phyloP scores from a whole-genome alignment of 805 yeast genomes.

The Millerozyma miso region DNA sequence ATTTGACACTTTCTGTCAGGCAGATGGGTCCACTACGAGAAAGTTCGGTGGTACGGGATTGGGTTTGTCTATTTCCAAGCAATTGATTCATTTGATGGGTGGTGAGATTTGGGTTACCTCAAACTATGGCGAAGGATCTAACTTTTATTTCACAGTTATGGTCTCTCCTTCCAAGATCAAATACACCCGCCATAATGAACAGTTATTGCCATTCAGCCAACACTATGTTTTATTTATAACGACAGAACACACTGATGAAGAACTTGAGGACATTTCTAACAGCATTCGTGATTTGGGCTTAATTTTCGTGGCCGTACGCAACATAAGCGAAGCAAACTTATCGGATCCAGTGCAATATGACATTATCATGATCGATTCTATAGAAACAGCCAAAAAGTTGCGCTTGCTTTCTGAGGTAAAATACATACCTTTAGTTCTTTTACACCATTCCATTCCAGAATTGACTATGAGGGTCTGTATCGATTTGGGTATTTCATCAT shows the following conservation, averaged over 20 bases:
- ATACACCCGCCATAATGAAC: slow-evolving; percentile 61
- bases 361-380: slow-evolving; percentile 76
- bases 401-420: slow-evolving; percentile 72
- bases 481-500: slow-evolving; percentile 81
- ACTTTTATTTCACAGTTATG: slow-evolving; percentile 75
- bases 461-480: slow-evolving; percentile 78
- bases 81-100: slow-evolving; percentile 85
- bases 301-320: slow-evolving; percentile 55
- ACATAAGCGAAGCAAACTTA: slow-evolving; percentile 55
- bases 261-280: slow-evolving; percentile 46
- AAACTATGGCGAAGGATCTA: slow-evolving; percentile 74
- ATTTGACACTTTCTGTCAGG: slow-evolving; percentile 88
- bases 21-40: slow-evolving; percentile 90
- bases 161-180: slow-evolving; percentile 69
- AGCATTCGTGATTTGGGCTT: slow-evolving; percentile 54
- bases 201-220: slow-evolving; percentile 63
- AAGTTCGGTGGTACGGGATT: slow-evolving; percentile 93
- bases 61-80: slow-evolving; percentile 83
- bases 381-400: slow-evolving; percentile 67
- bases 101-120: slow-evolving; percentile 92
- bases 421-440: slow-evolving; percentile 76
- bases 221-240: slow-evolving; percentile 71
- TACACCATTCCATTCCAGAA: slow-evolving; percentile 71
- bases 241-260: slow-evolving; percentile 53
- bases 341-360: slow-evolving; percentile 62